These are phyloP conservation scores for Cytospora piceae DNA, from an alignment of 2,329 filamentous ascomycete genomes.

Conservation along the genomic window DNA sequence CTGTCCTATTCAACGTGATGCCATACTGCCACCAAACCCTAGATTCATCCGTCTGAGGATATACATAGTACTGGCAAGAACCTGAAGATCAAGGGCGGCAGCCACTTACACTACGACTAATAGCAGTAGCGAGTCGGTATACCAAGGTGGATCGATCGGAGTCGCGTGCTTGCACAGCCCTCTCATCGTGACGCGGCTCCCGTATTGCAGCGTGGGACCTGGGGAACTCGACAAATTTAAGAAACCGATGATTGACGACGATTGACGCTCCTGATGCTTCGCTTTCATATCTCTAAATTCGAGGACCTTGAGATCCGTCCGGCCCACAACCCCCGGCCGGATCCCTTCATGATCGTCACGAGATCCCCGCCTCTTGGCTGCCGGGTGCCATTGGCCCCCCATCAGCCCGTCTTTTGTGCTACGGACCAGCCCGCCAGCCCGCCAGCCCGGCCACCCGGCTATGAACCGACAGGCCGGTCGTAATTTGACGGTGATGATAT, in stretches of 20 bases:
- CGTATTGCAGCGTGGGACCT: constrained; percentile 3
- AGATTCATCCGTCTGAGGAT: neutral
- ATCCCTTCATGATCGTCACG: neutral
- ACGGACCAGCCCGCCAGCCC: neutral
- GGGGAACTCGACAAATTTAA: neutral
- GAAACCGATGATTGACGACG: too few relatives aligned
- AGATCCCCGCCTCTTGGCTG: neutral
- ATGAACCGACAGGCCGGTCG: too few relatives aligned
- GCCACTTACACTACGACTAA: neutral
- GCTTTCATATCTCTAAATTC: constrained; percentile 3
- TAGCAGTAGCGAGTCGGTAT: neutral
- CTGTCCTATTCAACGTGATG: too few relatives aligned
- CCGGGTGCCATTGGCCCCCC: neutral
- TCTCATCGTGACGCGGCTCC: constrained; percentile 21
- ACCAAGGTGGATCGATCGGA: neutral
- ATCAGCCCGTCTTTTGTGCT: neutral
- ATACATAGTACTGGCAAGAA: neutral
- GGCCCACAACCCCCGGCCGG: constrained; percentile 8
- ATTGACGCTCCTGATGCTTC: constrained; percentile 1
- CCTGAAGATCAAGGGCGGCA: neutral
- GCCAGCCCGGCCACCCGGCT: too few relatives aligned
- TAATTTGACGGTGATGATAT: too few relatives aligned
- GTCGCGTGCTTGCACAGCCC: constrained; percentile 18
- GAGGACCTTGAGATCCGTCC: constrained; percentile 2
- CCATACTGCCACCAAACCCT: too few relatives aligned